phyloP scores from a whole-genome alignment of 2,329 filamentous ascomycete species.

The Zalaria obscura region DNA sequence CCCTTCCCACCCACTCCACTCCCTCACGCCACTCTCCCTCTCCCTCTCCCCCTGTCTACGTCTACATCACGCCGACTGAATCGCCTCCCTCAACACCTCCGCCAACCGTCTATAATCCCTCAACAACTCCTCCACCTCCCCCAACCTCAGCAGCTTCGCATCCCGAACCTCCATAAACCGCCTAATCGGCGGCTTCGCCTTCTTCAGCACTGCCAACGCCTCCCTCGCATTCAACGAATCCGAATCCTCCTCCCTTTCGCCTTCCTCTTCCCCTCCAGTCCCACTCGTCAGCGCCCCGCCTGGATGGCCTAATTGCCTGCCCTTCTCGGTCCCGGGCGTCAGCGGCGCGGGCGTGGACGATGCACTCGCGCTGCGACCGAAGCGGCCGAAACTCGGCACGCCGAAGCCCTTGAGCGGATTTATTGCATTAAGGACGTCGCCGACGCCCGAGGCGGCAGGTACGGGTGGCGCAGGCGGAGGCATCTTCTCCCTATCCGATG shows the following conservation, averaged over 20 bases:
- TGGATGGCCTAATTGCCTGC: constrained; percentile 14
- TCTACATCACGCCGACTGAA: constrained; percentile 7
- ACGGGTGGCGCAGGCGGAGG: constrained; percentile 6
- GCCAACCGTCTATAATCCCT: constrained; percentile 25
- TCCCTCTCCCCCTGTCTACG: no score
- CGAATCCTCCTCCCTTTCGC: constrained; percentile 3
- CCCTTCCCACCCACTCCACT: no score
- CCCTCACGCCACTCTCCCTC: no score
- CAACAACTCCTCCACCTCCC: constrained; percentile 32
- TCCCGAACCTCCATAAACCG: constrained; percentile 32
- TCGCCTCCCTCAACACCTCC: constrained; percentile 26
- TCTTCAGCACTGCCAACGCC: constrained; percentile 29
- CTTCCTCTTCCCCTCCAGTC: background rate
- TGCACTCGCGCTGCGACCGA: constrained; percentile 15
- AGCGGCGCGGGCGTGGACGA: constrained; percentile 9
- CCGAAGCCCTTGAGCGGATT: constrained; percentile 22
- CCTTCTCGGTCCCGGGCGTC: constrained; percentile 39
- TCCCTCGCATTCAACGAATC: constrained; percentile 25
- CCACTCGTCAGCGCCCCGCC: constrained; percentile 10
- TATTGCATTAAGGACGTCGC: constrained; percentile 17
- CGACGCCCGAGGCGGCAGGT: constrained; percentile 11
- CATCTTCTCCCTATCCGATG: constrained; percentile 3
- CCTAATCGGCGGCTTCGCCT: constrained; percentile 31
- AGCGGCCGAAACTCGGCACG: constrained; percentile 18
- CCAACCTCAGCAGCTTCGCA: constrained; percentile 30